Percentiles rank a stretch among this genome's conserved stretches.
phyloP scores from a whole-genome alignment of 805 yeast genomes.

The Saturnispora halmiae region DNA sequence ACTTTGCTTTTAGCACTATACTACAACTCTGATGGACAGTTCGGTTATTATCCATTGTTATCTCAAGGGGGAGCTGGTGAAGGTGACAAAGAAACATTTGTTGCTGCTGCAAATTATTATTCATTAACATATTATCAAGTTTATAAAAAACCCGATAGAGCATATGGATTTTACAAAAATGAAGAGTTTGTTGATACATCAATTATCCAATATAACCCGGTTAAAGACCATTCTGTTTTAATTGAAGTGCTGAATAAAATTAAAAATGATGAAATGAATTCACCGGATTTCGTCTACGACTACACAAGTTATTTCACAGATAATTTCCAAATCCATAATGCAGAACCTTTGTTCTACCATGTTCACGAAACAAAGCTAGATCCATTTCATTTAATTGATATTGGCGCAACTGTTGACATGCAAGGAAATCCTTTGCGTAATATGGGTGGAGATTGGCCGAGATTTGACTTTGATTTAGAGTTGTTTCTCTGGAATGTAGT shows the following conservation, averaged over 20 bases:
- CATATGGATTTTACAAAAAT: conserved; percentile 13
- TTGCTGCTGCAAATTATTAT: conserved; percentile 55
- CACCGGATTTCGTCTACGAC: conserved; percentile 11
- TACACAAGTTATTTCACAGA: conserved; percentile 15
- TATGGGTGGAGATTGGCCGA: conserved; percentile 18
- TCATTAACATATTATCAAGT: conserved; percentile 46
- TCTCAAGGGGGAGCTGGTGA: conserved; percentile 62
- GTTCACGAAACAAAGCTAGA: conserved; percentile 42
- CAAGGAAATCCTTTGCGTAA: conserved; percentile 14
- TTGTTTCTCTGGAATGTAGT: conserved; percentile 18
- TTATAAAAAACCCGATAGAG: conserved; percentile 21
- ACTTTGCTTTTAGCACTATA: conserved; percentile 48
- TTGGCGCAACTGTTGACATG: conserved; percentile 12
- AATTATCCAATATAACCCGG: conserved; percentile 18
- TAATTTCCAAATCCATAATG: conserved; percentile 14
- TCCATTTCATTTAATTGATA: conserved; percentile 30
- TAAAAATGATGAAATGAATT: conserved; percentile 11
- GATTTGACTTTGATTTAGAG: conserved; percentile 18
- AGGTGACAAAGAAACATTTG: conserved; percentile 73
- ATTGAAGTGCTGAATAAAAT: conserved; percentile 16
- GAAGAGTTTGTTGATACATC: conserved; percentile 17
- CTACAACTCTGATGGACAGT: conserved; percentile 53
- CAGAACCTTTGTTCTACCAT: conserved; percentile 26
- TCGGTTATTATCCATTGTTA: conserved; percentile 47
- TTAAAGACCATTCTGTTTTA: conserved; percentile 1